Base-by-base conservation (phyloP, 352 stramenopile species). In the Blastocystis hominis region DNA sequence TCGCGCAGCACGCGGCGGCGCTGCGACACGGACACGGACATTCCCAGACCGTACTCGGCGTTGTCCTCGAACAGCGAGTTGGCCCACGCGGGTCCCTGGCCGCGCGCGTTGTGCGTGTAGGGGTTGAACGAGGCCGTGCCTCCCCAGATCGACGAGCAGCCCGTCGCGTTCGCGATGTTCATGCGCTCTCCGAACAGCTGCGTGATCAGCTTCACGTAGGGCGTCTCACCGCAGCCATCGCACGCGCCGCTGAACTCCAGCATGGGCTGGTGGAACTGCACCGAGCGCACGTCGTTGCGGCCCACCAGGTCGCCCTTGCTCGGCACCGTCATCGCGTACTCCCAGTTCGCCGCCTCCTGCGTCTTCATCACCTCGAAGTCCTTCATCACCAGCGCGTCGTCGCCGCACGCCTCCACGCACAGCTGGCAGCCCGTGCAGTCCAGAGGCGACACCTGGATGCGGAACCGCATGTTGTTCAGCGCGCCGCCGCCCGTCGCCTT, bases 151-250 rank as follows among this genome's bases (percentile, higher is more conserved):
- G 89, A 90, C 15, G 47, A 87, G 54, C 90, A 92, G 50, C 90
- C 91, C 50, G 91, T 93, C 10, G 91, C 90, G 90, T 93, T 92
- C 0, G 91, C 91, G 81, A 93, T 91, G 9, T 92, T 88, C 89
- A 93, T 92, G 1, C 91, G 89, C 70, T 93, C 91, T 42, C 91
- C 91, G 86, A 93, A 93, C 30, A 93, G 86, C 56, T 93, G 91
- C 2, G 89, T 92, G 42, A 93, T 75, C 72, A 93, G 90, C 63
- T 92, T 92, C 62, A 92, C 91, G 75, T 92, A 92, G 13, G 90
- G 90, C 10, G 90, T 91, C 78, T 92, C 91, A 1, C 91, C 91
- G 78, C 91, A 92, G 4, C 91, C 91, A 62, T 89, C 90, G 69
- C 91, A 92, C 36, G 91, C 91, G 15, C 91, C 90, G 20, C 86